Base-by-base conservation (phyloP, 1,139 yeast species). In the Diutina rugosa region DNA sequence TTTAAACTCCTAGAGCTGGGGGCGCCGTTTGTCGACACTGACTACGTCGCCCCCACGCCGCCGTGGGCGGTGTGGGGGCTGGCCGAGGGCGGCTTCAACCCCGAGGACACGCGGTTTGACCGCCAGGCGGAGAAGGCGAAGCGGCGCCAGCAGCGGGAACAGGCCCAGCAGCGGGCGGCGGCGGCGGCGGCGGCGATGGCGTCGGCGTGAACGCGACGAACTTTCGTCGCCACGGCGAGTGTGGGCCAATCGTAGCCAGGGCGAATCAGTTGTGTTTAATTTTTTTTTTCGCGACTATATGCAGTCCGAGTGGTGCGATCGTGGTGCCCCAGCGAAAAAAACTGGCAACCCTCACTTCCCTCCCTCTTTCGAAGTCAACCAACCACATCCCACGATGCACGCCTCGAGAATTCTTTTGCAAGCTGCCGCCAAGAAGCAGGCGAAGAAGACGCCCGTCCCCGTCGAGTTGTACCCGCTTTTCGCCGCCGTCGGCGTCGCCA, bases 61-160 rank as follows among this genome's bases (percentile, higher is more conserved):
- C 82, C 78, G 51, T 90, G 96, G 96, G 97, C 97, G 0, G 78
- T 84, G 57, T 90, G 90, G 81, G 97, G 96, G 1, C 82, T 93
- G 29, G 79, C 79, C 10, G 82, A 83, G 62, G 96, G 91, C 10
- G 98, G 98, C 0, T 90, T 90, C 72, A 89, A 85, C 62, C 98
- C 98, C 0, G 87, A 78, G 6, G 97, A 90, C 69, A 81, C 82
- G 1, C 79, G 82, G 63, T 85, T 72, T 61, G 84, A 81, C 63
- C 78, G 88, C 63, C 85, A 84, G 67, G 87, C 86, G 46, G 87
- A 84, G 65, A 82, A 80, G 68, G 65, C 71, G 62, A 79, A 76
- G 67, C 77, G 73, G 63, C 76, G 69, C 57, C 56, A 66, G 35
- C 74, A 70, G 57, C 69, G 84, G 59, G 82, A 79, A 55, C 63